phyloP scores from a whole-genome alignment of 1,284 basidiomycete species.

The Boletus calvinii region DNA sequence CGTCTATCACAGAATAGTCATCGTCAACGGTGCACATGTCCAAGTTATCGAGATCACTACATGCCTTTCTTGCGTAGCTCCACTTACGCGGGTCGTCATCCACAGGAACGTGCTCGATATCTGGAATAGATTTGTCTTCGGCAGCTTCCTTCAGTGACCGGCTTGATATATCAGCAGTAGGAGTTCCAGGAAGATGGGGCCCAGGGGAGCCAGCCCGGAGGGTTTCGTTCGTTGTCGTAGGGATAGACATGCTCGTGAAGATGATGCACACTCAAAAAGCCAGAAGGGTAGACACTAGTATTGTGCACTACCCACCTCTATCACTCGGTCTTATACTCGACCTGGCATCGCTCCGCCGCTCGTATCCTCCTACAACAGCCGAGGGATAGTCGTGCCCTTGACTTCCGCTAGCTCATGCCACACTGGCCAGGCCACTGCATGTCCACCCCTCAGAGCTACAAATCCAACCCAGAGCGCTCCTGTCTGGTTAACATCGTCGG shows the following conservation, averaged over 20 bases:
- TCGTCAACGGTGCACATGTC: background rate
- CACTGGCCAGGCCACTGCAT: slow-evolving; percentile 4
- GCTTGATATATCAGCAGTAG: slow-evolving; percentile 1
- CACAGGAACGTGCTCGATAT: slow-evolving; percentile 70
- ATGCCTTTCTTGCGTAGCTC: slow-evolving; percentile 65
- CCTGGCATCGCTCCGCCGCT: slow-evolving; percentile 1
- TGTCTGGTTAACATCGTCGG: background rate
- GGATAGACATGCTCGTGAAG: slow-evolving; percentile 15
- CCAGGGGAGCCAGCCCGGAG: background rate
- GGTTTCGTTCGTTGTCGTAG: slow-evolving; percentile 1
- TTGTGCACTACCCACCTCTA: slow-evolving; percentile 10
- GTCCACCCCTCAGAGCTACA: background rate
- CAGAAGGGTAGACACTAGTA: background rate
- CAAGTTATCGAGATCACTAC: slow-evolving; percentile 22
- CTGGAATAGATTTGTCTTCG: slow-evolving; percentile 25
- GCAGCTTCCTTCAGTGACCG: slow-evolving; percentile 1
- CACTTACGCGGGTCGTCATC: slow-evolving; percentile 78
- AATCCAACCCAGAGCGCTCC: background rate
- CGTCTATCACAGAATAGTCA: slow-evolving; percentile 38
- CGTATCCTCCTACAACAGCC: background rate
- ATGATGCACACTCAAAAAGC: slow-evolving; percentile 5
- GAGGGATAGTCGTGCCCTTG: slow-evolving; percentile 1
- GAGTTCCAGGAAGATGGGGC: slow-evolving; percentile 1
- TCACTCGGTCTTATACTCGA: slow-evolving; percentile 24
- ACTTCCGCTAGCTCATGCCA: slow-evolving; percentile 1